phyloP scores from a whole-genome alignment of 1,139 yeast genomes.

The Torulaspora pretoriensis region DNA sequence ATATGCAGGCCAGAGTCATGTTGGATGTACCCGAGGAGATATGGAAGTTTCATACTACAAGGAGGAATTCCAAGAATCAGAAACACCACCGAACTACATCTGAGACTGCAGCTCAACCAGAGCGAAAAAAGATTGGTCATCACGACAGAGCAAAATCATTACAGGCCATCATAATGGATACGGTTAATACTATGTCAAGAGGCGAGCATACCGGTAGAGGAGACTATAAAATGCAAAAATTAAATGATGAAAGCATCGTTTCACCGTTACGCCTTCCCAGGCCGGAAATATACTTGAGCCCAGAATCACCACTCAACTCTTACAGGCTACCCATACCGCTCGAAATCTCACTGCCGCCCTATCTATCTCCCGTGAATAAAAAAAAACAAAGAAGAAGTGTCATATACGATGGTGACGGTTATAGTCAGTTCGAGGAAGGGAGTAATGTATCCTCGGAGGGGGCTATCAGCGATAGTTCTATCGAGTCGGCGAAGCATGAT shows the following conservation, averaged over 20 bases:
- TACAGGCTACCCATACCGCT: slow-evolving; percentile 38
- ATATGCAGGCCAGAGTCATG: slow-evolving; percentile 32
- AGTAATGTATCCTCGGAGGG: slow-evolving; percentile 6
- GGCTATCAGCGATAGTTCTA: slow-evolving; percentile 17
- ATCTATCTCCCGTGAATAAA: slow-evolving; percentile 36
- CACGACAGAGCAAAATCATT: slow-evolving; percentile 13
- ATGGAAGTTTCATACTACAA: slow-evolving; percentile 26
- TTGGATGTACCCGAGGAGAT: slow-evolving; percentile 33
- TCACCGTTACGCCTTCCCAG: slow-evolving; percentile 16
- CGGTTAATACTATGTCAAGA: slow-evolving; percentile 20
- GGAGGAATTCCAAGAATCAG: slow-evolving; percentile 12
- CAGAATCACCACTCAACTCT: slow-evolving; percentile 37
- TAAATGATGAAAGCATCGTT: slow-evolving; percentile 8
- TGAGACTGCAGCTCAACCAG: background rate
- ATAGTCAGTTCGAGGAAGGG: slow-evolving; percentile 22
- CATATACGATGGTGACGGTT: slow-evolving; percentile 33
- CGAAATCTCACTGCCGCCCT: slow-evolving; percentile 38
- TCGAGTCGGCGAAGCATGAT: slow-evolving; percentile 31
- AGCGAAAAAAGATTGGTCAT: background rate
- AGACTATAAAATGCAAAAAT: background rate
- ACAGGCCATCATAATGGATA: slow-evolving; percentile 31
- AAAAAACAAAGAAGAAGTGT: slow-evolving; percentile 25
- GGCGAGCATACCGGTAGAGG: background rate
- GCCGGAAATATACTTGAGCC: slow-evolving; percentile 32
- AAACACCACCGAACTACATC: background rate